These are phyloP conservation scores for Lactifluus piperatus DNA, from an alignment of 768 basidiomycete genomes.

Conservation along the genomic window DNA sequence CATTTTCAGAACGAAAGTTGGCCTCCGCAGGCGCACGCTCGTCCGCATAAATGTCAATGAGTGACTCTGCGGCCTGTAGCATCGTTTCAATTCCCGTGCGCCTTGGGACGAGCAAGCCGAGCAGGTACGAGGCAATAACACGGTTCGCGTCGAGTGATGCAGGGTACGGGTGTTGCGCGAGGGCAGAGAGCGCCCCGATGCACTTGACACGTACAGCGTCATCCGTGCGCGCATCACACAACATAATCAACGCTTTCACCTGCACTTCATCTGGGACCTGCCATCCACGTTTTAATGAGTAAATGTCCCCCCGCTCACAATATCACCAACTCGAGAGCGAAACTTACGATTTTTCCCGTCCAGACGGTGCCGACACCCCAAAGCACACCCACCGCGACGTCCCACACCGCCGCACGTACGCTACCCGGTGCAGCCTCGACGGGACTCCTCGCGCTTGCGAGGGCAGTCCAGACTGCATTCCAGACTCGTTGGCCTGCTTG, in stretches of 20 bases:
- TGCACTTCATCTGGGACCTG: constrained; percentile 55
- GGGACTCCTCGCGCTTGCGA: constrained; percentile 51
- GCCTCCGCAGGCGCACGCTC: constrained; percentile 71
- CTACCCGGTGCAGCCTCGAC: constrained; percentile 55
- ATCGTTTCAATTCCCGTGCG: constrained; percentile 54
- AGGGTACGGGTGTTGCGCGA: constrained; percentile 57
- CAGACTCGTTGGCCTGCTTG: constrained; percentile 49
- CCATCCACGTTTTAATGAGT: not conserved
- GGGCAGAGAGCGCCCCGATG: constrained; percentile 77
- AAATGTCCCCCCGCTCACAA: no score
- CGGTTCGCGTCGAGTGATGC: constrained; percentile 52
- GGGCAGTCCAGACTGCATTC: constrained; percentile 55
- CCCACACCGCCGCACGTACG: constrained; percentile 61
- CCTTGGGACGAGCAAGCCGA: constrained; percentile 44
- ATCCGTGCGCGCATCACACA: constrained; percentile 50
- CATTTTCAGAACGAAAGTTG: constrained; percentile 62
- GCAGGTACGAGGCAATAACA: constrained; percentile 55
- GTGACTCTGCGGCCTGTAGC: constrained; percentile 69
- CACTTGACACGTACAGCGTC: constrained; percentile 58
- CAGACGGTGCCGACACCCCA: constrained; percentile 83
- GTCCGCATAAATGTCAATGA: constrained; percentile 93
- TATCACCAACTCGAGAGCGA: no score
- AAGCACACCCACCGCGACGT: constrained; percentile 68
- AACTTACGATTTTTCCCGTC: constrained; percentile 52
- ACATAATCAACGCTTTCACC: constrained; percentile 53